phyloP scores from a whole-genome alignment of 192 early-diverging fungal species.

The Podila verticillata region DNA sequence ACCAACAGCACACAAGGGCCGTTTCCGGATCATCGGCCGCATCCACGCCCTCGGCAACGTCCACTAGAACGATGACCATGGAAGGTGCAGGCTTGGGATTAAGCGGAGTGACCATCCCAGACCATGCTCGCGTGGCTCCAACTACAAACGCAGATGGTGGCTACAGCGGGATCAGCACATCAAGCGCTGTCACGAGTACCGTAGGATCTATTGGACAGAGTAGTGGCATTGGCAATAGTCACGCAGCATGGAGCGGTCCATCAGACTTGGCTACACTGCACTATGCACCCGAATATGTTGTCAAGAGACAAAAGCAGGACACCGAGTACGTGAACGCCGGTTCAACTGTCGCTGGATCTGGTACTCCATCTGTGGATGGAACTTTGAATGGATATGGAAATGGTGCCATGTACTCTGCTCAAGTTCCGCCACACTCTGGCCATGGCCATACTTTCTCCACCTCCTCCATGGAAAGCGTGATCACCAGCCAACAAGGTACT shows the following conservation, averaged over 20 bases:
- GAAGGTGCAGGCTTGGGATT: conserved; percentile 36
- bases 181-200: neutral
- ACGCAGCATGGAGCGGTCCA: neutral
- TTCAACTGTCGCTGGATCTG: neutral
- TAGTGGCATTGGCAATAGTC: neutral
- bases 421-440: neutral
- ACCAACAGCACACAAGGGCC: neutral
- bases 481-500: neutral
- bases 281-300: neutral
- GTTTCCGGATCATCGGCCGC: conserved; percentile 3
- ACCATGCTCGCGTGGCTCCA: conserved; percentile 13
- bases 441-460: neutral
- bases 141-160: neutral
- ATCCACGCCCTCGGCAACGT: conserved; percentile 2
- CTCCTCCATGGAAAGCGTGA: neutral
- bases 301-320: neutral
- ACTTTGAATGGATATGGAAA: neutral
- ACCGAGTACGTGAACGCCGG: neutral
- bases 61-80: conserved; percentile 13
- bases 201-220: neutral
- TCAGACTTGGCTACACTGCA: neutral
- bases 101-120: conserved; percentile 10
- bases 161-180: neutral
- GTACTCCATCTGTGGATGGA: neutral
- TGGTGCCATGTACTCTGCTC: neutral